phyloP scores from a whole-genome alignment of 495 filamentous ascomycete genomes.

The Astrocystis sublimbata region DNA sequence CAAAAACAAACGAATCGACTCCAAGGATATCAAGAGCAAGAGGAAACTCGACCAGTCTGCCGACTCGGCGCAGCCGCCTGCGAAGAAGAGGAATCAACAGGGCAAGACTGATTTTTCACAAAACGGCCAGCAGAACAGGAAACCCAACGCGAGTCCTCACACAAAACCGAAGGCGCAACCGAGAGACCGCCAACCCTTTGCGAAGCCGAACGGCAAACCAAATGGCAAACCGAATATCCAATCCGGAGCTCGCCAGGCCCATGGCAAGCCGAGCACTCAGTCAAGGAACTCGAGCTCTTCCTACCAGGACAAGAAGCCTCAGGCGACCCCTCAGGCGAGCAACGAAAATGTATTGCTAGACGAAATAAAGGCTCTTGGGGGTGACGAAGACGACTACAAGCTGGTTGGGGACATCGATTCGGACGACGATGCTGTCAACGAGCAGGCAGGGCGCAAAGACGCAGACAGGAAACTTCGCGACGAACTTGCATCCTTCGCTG shows the following conservation, averaged over 20 bases:
- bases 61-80: conserved; percentile 26
- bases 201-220: conserved; percentile 27
- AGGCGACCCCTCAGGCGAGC: conserved; percentile 34
- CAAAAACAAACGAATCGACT: conserved; percentile 25
- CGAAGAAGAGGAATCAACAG: conserved; percentile 29
- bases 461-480: conserved; percentile 40
- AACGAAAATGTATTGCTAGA: conserved; percentile 49
- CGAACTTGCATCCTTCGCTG: conserved; percentile 46
- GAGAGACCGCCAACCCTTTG: conserved; percentile 42
- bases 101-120: conserved; percentile 27
- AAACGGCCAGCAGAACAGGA: conserved; percentile 44
- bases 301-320: conserved; percentile 32
- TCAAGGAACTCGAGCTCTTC: conserved; percentile 25
- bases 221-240: conserved; percentile 47
- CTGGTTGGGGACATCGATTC: conserved; percentile 64
- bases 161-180: conserved; percentile 17
- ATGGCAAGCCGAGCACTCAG: conserved; percentile 46
- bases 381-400: conserved; percentile 72
- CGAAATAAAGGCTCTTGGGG: conserved; percentile 76
- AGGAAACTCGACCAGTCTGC: conserved; percentile 29
- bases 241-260: too few species aligned
- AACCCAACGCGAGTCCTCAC: conserved; percentile 30
- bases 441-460: conserved; percentile 28
- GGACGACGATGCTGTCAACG: conserved; percentile 58
- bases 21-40: conserved; percentile 28